Evolutionary conservation across 352 stramenopile species (phyloP).

Genomic region (Globisporangium apiculatum): DNA sequence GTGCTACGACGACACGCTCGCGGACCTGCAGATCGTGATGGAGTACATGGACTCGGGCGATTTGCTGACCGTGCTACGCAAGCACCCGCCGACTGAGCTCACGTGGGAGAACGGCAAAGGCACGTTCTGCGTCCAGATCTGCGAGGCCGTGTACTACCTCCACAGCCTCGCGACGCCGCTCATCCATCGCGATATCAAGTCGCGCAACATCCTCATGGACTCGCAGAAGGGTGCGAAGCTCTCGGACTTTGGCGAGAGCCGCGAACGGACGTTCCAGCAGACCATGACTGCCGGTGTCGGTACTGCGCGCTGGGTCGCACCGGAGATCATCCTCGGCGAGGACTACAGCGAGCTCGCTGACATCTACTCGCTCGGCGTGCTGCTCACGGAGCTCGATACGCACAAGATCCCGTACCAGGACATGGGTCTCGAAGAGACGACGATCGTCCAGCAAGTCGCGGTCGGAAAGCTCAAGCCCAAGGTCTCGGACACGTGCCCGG

Average conservation of each 20-base stretch:
- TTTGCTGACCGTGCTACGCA: slow-evolving; percentile 51
- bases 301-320: slow-evolving; percentile 67
- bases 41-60: slow-evolving; percentile 79
- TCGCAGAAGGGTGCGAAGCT: slow-evolving; percentile 64
- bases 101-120: slow-evolving; percentile 60
- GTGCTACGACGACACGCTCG: slow-evolving; percentile 62
- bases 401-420: slow-evolving; percentile 69
- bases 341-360: slow-evolving; percentile 67
- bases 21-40: slow-evolving; percentile 70
- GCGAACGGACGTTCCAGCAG: slow-evolving; percentile 62
- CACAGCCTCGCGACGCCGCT: slow-evolving; percentile 82
- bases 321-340: slow-evolving; percentile 73
- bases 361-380: slow-evolving; percentile 67
- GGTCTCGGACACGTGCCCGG: slow-evolving; percentile 65
- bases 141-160: slow-evolving; percentile 83
- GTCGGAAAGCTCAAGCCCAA: slow-evolving; percentile 72
- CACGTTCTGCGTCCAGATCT: slow-evolving; percentile 70
- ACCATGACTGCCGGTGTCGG: slow-evolving; percentile 74
- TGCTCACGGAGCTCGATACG: slow-evolving; percentile 65
- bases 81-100: slow-evolving; percentile 30
- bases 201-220: slow-evolving; percentile 86
- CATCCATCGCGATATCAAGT: slow-evolving; percentile 91
- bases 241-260: slow-evolving; percentile 70
- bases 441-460: slow-evolving; percentile 76
- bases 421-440: slow-evolving; percentile 58